Evolutionary conservation across 331 rosid genomes (phyloP), one percentile per base, ranked within the genome.

Genomic region (Acacia pycnantha): DNA sequence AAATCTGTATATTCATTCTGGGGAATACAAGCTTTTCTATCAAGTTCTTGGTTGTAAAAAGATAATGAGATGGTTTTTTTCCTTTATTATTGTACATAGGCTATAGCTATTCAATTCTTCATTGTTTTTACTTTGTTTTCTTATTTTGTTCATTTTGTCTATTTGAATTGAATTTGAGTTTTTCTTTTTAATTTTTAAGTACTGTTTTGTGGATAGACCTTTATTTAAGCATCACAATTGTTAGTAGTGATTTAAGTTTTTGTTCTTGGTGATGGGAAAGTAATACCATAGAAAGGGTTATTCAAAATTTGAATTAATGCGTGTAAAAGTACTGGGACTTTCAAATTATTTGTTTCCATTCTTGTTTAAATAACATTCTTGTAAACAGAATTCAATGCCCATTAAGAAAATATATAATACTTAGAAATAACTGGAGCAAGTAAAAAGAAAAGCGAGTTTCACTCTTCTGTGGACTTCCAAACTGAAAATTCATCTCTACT

Each of bases 401-500:
- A 35, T 35, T 68, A 70, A 19, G 26, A 35, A 69, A 19, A 69
- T 40, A 11, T 40, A 21, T 19, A 40, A 69, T 21, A 8, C 26
- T 11, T n/a, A 11, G 51, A 69, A 10, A 40, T 69, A 9, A 40
- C 31, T 41, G 11, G 18, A 9, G 53, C 11, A n/a, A 43, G 11
- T 43, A n/a, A 70, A 43, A 70, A 41, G 18, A 70, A 41, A 24
- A 44, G 40, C 51, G 29, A 33, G 58, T 65, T 74, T 47, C 58
- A 61, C 73, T 51, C 15, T 84, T 74, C 74, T 65, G 69, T 73
- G 53, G 85, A 81, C 47, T 77, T 81, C 27, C 29, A 14, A 81
- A 81, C 87, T 74, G 87, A 88, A 87, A 80, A 46, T 84, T 87
- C 80, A 78, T 80, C 79, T 88, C 78, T 86, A 75, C 70, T 86